Conservation (phyloP, 2,329 filamentous ascomycete species). For the Remersonia thermophila region DNA sequence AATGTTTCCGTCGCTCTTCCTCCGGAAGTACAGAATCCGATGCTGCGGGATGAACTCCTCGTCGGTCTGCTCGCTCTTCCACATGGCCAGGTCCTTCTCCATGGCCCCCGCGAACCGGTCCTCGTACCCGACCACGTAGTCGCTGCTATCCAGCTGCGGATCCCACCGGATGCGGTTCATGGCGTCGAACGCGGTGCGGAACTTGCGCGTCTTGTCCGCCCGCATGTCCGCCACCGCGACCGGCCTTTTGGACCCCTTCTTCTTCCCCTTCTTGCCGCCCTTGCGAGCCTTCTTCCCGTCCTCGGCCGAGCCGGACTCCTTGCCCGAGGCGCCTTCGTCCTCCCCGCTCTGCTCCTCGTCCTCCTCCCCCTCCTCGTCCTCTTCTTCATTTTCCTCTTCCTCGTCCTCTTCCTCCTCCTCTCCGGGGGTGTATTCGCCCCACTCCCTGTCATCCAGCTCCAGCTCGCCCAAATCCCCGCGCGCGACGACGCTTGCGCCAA, state of each 20-base stretch:
- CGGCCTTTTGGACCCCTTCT: conserved; percentile 7
- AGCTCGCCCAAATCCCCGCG: conserved; percentile 29
- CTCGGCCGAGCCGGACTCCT: conserved; percentile 7
- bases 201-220: conserved; percentile 32
- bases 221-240: conserved; percentile 16
- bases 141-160: conserved; percentile 34
- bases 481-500: conserved; percentile 30
- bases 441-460: conserved; percentile 34
- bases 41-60: conserved; percentile 57
- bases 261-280: conserved; percentile 12
- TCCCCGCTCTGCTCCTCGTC: conserved; percentile 14
- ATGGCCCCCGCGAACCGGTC: conserved; percentile 44
- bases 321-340: no score
- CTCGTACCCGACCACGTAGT: conserved; percentile 49
- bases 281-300: not conserved
- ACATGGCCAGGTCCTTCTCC: conserved; percentile 41
- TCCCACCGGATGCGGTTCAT: conserved; percentile 51
- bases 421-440: conserved; percentile 33
- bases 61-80: conserved; percentile 50
- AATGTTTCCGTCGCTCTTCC: conserved; percentile 35
- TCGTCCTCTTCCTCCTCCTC: conserved; percentile 29
- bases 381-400: conserved; percentile 22
- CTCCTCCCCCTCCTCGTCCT: conserved; percentile 24
- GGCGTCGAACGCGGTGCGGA: conserved; percentile 46
- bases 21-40: conserved; percentile 49